Conservation (phyloP, 495 filamentous ascomycete genomes). For the Penicillium chermesinum region DNA sequence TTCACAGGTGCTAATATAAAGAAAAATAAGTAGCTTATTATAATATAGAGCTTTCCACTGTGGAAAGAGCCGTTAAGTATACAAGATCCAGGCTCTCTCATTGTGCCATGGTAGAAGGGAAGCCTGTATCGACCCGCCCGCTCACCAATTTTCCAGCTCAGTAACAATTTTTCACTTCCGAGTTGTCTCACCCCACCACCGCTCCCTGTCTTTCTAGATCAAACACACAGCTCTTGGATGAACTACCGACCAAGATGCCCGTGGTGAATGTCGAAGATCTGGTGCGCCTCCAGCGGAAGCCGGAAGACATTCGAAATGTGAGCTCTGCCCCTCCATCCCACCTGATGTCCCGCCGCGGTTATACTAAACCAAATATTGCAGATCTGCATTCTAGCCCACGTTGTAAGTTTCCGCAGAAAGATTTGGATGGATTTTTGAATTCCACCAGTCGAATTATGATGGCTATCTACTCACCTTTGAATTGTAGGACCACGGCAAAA, state of each 20-base stretch:
- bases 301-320: slow-evolving; percentile 87
- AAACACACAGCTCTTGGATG: slow-evolving; percentile 9
- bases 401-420: slow-evolving; percentile 54
- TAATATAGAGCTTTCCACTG: too few species aligned
- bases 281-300: slow-evolving; percentile 74
- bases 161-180: slow-evolving; percentile 24
- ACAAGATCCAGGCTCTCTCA: not conserved
- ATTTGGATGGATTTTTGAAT: not conserved
- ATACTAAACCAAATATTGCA: slow-evolving; percentile 38
- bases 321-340: slow-evolving; percentile 37
- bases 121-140: not conserved
- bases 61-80: too few species aligned
- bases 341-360: slow-evolving; percentile 20
- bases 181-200: slow-evolving; percentile 14
- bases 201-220: slow-evolving; percentile 4
- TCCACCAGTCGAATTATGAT: not conserved
- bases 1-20: too few species aligned
- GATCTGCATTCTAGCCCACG: slow-evolving; percentile 97
- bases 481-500: slow-evolving; percentile 87
- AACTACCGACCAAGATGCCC: slow-evolving; percentile 59
- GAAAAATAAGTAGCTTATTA: not conserved
- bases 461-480: slow-evolving; percentile 2
- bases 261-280: slow-evolving; percentile 84
- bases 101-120: not conserved
- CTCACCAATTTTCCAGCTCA: slow-evolving; percentile 16